Percentiles rank a stretch among this genome's conserved stretches.
phyloP scores from a whole-genome alignment of 345 rosid genomes.

The Sisymbrium altissimum region DNA sequence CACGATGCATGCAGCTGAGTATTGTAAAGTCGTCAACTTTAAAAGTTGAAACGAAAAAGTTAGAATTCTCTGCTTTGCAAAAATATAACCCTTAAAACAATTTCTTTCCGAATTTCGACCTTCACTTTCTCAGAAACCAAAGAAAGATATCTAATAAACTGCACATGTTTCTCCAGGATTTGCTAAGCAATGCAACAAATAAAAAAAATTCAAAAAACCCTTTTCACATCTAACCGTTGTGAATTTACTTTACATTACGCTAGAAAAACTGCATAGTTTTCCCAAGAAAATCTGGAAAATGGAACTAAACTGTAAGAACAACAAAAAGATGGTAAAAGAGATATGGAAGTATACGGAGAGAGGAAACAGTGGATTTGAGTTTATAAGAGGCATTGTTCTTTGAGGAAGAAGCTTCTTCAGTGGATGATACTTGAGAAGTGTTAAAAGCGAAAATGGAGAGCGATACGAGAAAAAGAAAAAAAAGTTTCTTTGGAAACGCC shows the following conservation, averaged over 20 bases:
- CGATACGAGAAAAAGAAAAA: slow-evolving; percentile 13
- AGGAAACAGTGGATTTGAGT: slow-evolving; percentile 35
- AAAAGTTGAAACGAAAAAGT: neutral
- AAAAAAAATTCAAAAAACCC: too few relatives aligned
- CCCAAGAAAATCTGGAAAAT: too few relatives aligned
- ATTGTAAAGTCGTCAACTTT: neutral
- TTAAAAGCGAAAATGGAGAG: neutral
- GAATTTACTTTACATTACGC: too few relatives aligned
- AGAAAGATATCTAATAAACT: too few relatives aligned
- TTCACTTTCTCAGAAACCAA: neutral
- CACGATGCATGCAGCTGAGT: neutral
- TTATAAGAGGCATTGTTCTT: slow-evolving; percentile 4
- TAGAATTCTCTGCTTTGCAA: neutral
- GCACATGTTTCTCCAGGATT: too few relatives aligned
- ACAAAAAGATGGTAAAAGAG: neutral
- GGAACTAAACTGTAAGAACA: too few relatives aligned
- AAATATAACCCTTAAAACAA: neutral
- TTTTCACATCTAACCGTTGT: too few relatives aligned
- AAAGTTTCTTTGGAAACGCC: slow-evolving; percentile 8
- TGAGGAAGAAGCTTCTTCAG: neutral
- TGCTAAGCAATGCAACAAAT: too few relatives aligned
- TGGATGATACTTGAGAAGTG: neutral
- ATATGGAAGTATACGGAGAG: slow-evolving; percentile 24
- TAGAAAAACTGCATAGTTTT: too few relatives aligned
- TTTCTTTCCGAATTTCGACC: neutral